Base-by-base conservation (phyloP, 2,329 filamentous ascomycete species). In the Aspergillus ibericus region DNA sequence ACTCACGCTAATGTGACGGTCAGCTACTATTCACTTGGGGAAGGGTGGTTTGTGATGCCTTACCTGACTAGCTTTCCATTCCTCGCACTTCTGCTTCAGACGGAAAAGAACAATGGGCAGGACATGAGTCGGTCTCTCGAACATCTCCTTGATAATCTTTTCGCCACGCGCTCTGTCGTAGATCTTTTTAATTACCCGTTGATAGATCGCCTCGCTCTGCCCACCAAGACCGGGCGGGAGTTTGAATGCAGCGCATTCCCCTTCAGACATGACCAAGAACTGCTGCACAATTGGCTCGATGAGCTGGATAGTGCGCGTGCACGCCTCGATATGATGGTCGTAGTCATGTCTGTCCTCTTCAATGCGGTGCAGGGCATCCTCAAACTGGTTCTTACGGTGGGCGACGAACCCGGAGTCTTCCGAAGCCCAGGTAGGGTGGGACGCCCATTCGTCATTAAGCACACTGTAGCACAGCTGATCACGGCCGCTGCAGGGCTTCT, bases 271-370 rank as follows among this genome's bases (percentile, higher is more conserved):
- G 42, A 89, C 88, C 15, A 93, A 82, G 76, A 99, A 90, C 70
- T 96, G 90, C 70, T 96, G 92, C 1, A 92, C 92, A 59, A 98
- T 91, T 0, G 95, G 95, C 73, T 98, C 93, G 40, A 99, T 85
- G 4, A 99, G 87, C 75, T 98, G 95, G 59, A 99, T 96, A 51
- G 95, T 97, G 66, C 96, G 93, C 60, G 90, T 86, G 70, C 95
- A 96, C 8, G 92, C 91, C 77, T 99, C 95, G 54, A 99, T 98
- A 72, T 97, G 95, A 78, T 96, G 96, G 75, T 99, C 95, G 69
- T 99, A 99, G 72, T 99, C 95, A 71, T 99, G 95, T 4, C 95
- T 90, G 74, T 99, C 95, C 76, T 99, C 95, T 76, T 99, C 95
- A 60, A 99, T 97, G 18, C 95, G 85, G 72, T 99, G 95, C 8